Base-by-base conservation (phyloP, 1,139 yeast species). In the Candida dubliniensis region DNA sequence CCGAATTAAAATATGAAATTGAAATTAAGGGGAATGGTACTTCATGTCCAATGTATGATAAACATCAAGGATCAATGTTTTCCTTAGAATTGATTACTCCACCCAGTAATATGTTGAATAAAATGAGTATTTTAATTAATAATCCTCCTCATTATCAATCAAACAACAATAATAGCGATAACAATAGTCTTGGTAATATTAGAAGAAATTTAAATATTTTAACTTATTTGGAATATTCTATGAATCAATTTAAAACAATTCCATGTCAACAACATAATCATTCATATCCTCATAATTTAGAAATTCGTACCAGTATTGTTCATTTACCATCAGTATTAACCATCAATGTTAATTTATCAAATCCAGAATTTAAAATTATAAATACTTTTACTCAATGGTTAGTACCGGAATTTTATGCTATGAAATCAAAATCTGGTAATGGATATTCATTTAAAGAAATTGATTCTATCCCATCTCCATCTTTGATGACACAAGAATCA, bases 301-400 rank as follows among this genome's bases (percentile, higher is more conserved):
- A 82, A 47, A 71, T 77, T 8, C 69, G 71, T 27, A 74, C 76
- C 40, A 64, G 71, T 0, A 76, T 53, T n/a, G 47, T 49, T 6
- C 72, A 71, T 39, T 66, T 88, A 12, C 95, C 96, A 0, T 81
- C 84, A 2, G 71, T 89, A 8, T 63, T 90, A 33, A 77, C 85
- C 7, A 65, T 90, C 37, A 84, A 84, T 53, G 59, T 85, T 25
- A 73, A 78, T 45, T 64, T 85, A 43, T 60, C 74, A 31, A 72
- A 76, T 46, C 76, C 74, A 36, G 87, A 84, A 49, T 74, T 64
- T 49, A 61, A 57, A 14, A 43, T 58, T 31, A 58, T 74, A 25
- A 57, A 57, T 32, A 58, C 67, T 33, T 68, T 68, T 31, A 70
- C 71, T 37, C 74, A 76, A 37, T 84, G 93, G 90, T 63, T 86